Evolutionary conservation across 805 yeast genomes (phyloP).

Genomic region (Starmerella apis): DNA sequence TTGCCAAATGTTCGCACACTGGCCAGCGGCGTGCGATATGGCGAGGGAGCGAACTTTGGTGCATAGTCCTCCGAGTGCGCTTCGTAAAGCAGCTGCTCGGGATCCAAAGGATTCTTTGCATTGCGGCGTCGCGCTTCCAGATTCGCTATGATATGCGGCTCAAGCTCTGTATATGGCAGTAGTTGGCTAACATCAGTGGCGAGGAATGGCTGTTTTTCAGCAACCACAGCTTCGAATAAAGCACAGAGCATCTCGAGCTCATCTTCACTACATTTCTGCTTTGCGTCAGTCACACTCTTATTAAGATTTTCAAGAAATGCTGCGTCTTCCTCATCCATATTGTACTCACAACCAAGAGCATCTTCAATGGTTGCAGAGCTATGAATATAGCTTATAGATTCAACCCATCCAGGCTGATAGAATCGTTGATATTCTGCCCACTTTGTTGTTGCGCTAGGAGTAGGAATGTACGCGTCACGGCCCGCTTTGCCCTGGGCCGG

Average conservation of each 20-base stretch:
- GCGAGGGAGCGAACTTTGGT: conserved; percentile 18
- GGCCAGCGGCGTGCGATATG: conserved; percentile 23
- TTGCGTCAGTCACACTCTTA: conserved; percentile 18
- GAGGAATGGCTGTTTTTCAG: conserved; percentile 78
- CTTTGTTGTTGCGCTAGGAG: conserved; percentile 81
- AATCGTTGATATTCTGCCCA: conserved; percentile 69
- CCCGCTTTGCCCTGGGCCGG: conserved; percentile 34
- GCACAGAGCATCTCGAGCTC: conserved; percentile 77
- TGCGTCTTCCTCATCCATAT: conserved; percentile 84
- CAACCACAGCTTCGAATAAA: conserved; percentile 60
- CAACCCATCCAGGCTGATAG: conserved; percentile 55
- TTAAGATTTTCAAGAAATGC: conserved; percentile 44
- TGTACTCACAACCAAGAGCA: conserved; percentile 72
- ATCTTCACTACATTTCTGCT: conserved; percentile 50
- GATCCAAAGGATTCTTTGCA: conserved; percentile 44
- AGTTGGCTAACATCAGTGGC: conserved; percentile 75
- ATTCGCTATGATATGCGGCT: conserved; percentile 35
- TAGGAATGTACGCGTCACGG: conserved; percentile 64
- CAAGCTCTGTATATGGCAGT: conserved; percentile 57
- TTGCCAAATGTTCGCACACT: conserved; percentile 45
- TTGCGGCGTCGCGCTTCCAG: conserved; percentile 31
- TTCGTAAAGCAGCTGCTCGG: conserved; percentile 28
- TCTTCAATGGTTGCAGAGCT: conserved; percentile 96
- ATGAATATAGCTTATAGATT: conserved; percentile 72
- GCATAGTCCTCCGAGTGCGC: conserved; percentile 24